Evolutionary conservation across 176 grass and related monocot genomes (phyloP).

Genomic region (Tillandsia fasciculata): DNA sequence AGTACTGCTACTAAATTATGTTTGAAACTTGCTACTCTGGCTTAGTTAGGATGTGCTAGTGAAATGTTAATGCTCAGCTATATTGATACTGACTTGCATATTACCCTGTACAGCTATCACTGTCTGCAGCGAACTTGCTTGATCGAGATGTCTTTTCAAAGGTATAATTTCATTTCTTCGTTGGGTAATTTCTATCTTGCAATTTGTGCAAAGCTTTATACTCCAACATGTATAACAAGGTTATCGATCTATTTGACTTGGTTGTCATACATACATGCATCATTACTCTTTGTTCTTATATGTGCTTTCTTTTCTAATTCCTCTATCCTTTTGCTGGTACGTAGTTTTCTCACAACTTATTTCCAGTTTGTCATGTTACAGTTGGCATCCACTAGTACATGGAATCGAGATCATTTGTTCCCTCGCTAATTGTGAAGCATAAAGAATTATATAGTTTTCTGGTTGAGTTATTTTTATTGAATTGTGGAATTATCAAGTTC

Average conservation of each 20-base stretch:
- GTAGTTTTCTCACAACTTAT: not conserved
- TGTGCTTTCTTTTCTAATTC: conserved; percentile 12
- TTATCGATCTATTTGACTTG: too few relatives aligned
- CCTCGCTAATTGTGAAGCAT: too few relatives aligned
- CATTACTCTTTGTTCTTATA: conserved; percentile 1
- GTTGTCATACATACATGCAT: too few relatives aligned
- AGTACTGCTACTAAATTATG: too few relatives aligned
- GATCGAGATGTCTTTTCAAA: conserved; percentile 57
- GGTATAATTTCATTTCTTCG: not conserved
- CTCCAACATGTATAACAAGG: not conserved
- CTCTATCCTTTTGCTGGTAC: conserved; percentile 10
- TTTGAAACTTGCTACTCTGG: not conserved
- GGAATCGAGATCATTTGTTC: too few relatives aligned
- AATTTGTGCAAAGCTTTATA: too few relatives aligned
- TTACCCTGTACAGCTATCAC: conserved; percentile 48
- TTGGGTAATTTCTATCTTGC: too few relatives aligned
- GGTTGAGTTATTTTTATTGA: too few relatives aligned
- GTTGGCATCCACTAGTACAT: too few relatives aligned
- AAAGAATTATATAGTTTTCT: too few relatives aligned
- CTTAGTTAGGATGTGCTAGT: not conserved
- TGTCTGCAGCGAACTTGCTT: conserved; percentile 66
- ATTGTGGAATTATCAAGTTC: too few relatives aligned
- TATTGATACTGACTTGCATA: not conserved
- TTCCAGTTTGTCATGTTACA: too few relatives aligned
- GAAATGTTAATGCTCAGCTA: not conserved